Base-by-base conservation (phyloP, 2,329 filamentous ascomycete species). In the Lecanosticta acicola region DNA sequence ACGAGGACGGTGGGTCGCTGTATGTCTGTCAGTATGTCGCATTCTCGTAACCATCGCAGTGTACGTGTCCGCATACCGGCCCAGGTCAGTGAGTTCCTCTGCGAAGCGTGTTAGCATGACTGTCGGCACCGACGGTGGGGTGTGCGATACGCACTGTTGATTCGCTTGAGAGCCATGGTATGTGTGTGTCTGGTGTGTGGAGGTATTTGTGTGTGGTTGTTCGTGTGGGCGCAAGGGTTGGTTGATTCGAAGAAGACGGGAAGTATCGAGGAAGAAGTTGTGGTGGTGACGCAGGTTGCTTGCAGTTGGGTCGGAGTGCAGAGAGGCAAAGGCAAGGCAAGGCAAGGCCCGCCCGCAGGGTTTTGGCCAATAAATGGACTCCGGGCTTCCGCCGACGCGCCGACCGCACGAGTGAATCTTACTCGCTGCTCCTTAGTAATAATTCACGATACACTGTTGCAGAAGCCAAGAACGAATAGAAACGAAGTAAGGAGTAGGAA, bases 1-100 rank as follows among this genome's bases (percentile, higher is more conserved):
- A 98, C 61, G 91, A 97, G 49, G 93, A 97, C 67, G 93, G 93
- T 68, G 93, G 93, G 71, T 98, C 93, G 77, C 93, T 97, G 63
- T 54, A 48, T 24, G 24, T 42, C 38, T 47, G 65, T 72, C 61
- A 72, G 67, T 58, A 48, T 42, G 21, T 45, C 19, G 44, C 44
- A 34, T 41, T 32, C 14, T 13, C 8, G 16, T 24, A 11, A 38
- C 29, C 32, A 32, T 34, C 38, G 39, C 26, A 14, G 41, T 35
- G 35, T 19, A 33, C n/a, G 37, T 49, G 34, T 42, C 29, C 20
- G 70, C 71, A 59, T 73, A 91, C 87, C 87, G 85, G 76, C 87
- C 87, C 72, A 93, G 79, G 70, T 93, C 87, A 72, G 85, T 84
- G 69, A 93, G 81, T 75, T 93, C 87, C 83, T 59, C 46, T 52